Conservation (phyloP, 2,329 filamentous ascomycete species). For the Arthrobotrys sinensis region DNA sequence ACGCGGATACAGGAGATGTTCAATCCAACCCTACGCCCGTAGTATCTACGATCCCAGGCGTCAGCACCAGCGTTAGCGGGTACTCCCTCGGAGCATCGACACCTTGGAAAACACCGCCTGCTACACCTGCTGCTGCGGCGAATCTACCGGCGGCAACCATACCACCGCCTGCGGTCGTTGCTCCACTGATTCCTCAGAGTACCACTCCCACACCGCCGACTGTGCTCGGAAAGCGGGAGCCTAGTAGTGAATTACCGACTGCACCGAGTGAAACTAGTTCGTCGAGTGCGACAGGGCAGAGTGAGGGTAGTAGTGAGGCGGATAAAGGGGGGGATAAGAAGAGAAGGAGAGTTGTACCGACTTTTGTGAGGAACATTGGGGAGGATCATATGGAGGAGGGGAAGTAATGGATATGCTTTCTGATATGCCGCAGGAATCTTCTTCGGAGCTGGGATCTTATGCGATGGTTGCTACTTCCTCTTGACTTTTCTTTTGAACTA, state of each 20-base stretch:
- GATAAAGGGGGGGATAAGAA: constrained; percentile 73
- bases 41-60: constrained; percentile 54
- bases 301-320: constrained; percentile 74
- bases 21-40: constrained; percentile 56
- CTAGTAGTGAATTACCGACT: neutral
- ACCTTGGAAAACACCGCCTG: constrained; percentile 73
- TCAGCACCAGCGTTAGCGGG: constrained; percentile 73
- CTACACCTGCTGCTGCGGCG: constrained; percentile 74
- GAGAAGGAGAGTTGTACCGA: constrained; percentile 80
- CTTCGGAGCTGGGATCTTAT: constrained; percentile 27
- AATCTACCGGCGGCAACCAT: constrained; percentile 69
- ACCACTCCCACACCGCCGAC: constrained; percentile 68
- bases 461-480: neutral
- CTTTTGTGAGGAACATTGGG: constrained; percentile 69
- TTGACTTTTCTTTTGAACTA: constrained; percentile 10
- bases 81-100: constrained; percentile 74
- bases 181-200: constrained; percentile 65
- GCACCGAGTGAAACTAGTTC: constrained; percentile 67
- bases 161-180: constrained; percentile 81
- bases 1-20: constrained; percentile 42
- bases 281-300: constrained; percentile 69
- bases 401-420: constrained; percentile 22
- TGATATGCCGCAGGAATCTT: neutral
- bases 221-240: constrained; percentile 72
- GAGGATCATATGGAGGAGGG: constrained; percentile 46